Base-by-base conservation (phyloP, 768 basidiomycete species). In the Tylopilus balloui region DNA sequence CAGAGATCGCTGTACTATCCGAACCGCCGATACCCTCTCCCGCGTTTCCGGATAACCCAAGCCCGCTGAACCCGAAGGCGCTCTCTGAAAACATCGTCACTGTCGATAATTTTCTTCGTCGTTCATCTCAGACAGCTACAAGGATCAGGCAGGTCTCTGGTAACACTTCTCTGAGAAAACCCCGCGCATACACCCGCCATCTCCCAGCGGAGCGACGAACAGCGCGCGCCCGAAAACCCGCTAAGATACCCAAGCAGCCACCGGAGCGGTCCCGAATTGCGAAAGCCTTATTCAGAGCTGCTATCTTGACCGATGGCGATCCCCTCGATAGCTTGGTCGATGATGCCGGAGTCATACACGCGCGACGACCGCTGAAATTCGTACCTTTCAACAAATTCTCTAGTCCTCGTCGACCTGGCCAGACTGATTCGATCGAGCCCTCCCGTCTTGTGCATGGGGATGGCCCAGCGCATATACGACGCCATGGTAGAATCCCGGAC, bases 301-400 rank as follows among this genome's bases (percentile, higher is more conserved):
- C 57, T n/a, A 51, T 67, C 19, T 51, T 67, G 12, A 48, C 67
- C 3, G 53, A 48, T 28, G 67, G 54, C 10, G 57, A 67, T 48
- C 62, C 64, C 14, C 34, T 53, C 21, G 50, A 61, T 25, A 49
- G 43, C 14, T 39, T 62, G 48, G 24, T 39, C 31, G 52, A 55
- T 19, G 38, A 25, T 19, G 46, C 48, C 3, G 45, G 54, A n/a
- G 10, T 52, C 47, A 49, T 53, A 15, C 42, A 2, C 46, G 31
- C 55, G 7, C 60, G 60, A 0, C 62, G 57, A 12, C 66, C 66
- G 21, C 51, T 67, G 44, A 50, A 56, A 19, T 67, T 67, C 23
- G 67, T 67, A 7, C 50, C 62, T 39, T 48, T 61, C 42, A 46
- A 59, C 39, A 65, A 65, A 42, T 61, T 61, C 51, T 7, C 17